Base-by-base conservation (phyloP, 768 basidiomycete genomes). In the Paxillus involutus region DNA sequence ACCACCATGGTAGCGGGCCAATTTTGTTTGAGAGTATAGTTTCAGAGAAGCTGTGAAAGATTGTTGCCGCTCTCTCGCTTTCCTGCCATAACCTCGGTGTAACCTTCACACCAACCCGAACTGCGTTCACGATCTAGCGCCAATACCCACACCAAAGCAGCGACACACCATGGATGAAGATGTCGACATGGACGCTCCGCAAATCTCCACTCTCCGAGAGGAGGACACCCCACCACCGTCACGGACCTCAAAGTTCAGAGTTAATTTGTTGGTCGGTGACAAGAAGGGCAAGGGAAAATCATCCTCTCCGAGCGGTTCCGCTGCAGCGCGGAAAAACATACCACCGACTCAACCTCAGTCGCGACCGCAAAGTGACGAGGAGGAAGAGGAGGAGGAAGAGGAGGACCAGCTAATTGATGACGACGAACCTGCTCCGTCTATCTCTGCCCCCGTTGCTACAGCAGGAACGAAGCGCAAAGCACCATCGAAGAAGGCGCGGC, bases 361-460 rank as follows among this genome's bases (percentile, higher is more conserved):
- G 29, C 73, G 19, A 9, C 35, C 56, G 17, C 60, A 48, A 21
- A 58, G 64, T 43, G 79, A 76, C 13, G 81, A 82, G 21, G 85
- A 85, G 33, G 80, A 77, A 14, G 80, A 80, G 11, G 85, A 82
- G 8, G 86, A 88, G 32, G 80, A 80, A 0, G 87, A 88, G 67
- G 87, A 89, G 71, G 89, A 91, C 73, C 84, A 90, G 61, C 80
- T 91, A 59, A 85, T 90, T 60, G 89, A 91, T 69, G 89, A 89
- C 55, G 85, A 77, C 42, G 77, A 64, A 47, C 63, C 60, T 19
- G 49, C 71, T 17, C 63, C 68, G 19, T 52, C 63, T 40, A 56
- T 68, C 55, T 66, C 70, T 55, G 61, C 63, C 2, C 59, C 67
- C 16, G 53, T 66, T 49, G 49, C 67, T 33, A 49, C 68, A 42